Evolutionary conservation across 108 stramenopile genomes (phyloP), one percentile per base, ranked within the genome.

Genomic region (Cyclotella cryptica): DNA sequence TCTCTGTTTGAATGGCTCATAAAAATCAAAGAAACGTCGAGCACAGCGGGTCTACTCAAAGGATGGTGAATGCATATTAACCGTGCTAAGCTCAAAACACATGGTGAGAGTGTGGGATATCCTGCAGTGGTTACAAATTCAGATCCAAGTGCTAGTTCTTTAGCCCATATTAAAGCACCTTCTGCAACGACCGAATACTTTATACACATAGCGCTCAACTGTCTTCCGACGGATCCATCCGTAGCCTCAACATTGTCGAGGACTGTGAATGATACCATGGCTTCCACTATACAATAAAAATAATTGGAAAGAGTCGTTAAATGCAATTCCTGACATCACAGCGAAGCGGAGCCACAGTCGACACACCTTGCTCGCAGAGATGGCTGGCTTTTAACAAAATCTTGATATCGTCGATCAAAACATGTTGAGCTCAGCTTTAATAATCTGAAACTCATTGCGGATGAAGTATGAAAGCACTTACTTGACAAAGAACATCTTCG

Each of bases 141-240:
- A 17, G 78, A 52, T 7, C 84, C 87, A 21, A 74, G 67, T 29
- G 84, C 88, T 12, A 90, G 57, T 65, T 89, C 91, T 53, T 78
- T 80, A 14, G 94, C 89, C 94, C 94, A 96, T 58, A 96, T 83
- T n/a, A 89, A 57, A 57, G 86, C 85, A 49, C 94, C 94, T 60
- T 86, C 88, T 4, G 94, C 85, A 15, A 96, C 84, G 21, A 85
- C 69, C 3, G 92, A 77, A 59, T 85, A 79, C 18, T 89, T 81
- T 10, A 92, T 71, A n/a, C 91, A 90, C 75, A 92, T 61, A 12
- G 84, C 44, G 46, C 85, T 89, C 18, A 95, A 75, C 66, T 88
- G 83, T 60, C 83, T 70, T 11, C 94, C 94, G 3, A 88, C 86
- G 27, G 87, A 89, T 52, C 73, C 68, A 45, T 71, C 81, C 0